Base-by-base conservation (phyloP, 768 basidiomycete species). In the Suillus subaureus region DNA sequence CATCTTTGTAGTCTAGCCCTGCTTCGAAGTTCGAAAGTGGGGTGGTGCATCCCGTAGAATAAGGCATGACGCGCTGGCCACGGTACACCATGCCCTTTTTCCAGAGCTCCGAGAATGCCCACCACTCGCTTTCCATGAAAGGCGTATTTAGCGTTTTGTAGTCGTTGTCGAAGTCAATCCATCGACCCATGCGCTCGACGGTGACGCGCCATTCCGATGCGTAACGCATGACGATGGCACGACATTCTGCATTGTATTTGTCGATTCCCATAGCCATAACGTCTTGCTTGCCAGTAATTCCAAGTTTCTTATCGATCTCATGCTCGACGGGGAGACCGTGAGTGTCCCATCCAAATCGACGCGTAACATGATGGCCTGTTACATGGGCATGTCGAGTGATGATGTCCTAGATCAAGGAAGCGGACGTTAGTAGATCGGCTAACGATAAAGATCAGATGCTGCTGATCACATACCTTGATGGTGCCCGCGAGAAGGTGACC, bases 91-190 rank as follows among this genome's bases (percentile, higher is more conserved):
- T 79, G 6, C 84, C 88, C 77, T 95, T 97, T 73, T 95, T 87
- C 85, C 90, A 97, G n/a, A 99, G 85, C 75, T 96, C 89, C 62
- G 87, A 83, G 78, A 99, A 99, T 11, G 94, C 97, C 97, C 97
- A 99, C 97, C 97, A 99, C 13, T 97, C 94, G 56, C 89, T 90
- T 82, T 99, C 97, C 97, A 99, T 99, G 78, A 93, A 99, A 11
- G 89, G 81, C 8, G 89, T 78, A 72, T 99, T 95, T 68, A 99
- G 85, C 18, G 97, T 99, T 83, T 98, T 99, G 83, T 99, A 99
- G 72, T 98, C 97, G 71, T 98, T 93, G 78, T 99, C 97, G 71
- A 99, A 99, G 79, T 99, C 97, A 80, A 99, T 99, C 97, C 97
- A 99, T 68, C 97, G 89, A 40, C 97, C 97, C 91, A 99, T 96